Percentiles rank a stretch among this genome's conserved stretches.
Evolutionary conservation across 495 filamentous ascomycete species (phyloP).

Genomic region (Neurospora sp.): DNA sequence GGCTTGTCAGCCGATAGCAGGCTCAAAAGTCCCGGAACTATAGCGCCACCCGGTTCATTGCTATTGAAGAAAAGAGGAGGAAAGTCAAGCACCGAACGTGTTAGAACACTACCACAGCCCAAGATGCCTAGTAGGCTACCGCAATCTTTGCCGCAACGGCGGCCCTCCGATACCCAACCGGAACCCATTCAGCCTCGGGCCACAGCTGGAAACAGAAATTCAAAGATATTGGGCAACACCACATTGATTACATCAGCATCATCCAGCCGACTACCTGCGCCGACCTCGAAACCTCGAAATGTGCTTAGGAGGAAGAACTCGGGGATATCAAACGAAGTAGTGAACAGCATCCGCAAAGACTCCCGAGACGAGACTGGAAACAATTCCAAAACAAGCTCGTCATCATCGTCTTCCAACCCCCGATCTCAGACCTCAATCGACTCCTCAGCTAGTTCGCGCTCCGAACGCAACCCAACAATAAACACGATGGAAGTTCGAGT

Average conservation of each 20-base stretch:
- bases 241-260: constrained; percentile 1
- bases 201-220: constrained; percentile 9
- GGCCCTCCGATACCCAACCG: constrained; percentile 14
- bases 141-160: constrained; percentile 19
- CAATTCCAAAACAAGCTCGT: constrained; percentile 16
- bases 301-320: constrained; percentile 39
- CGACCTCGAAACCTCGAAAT: constrained; percentile 23
- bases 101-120: constrained; percentile 21
- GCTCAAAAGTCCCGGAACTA: constrained; percentile 5
- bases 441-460: constrained; percentile 10
- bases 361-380: constrained; percentile 22
- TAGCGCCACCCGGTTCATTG: constrained; percentile 4
- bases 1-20: constrained; percentile 12
- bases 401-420: constrained; percentile 26
- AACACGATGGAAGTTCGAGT: constrained; percentile 29
- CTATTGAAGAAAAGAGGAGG: constrained; percentile 9
- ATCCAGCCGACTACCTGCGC: constrained; percentile 12
- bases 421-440: constrained; percentile 24
- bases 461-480: constrained; percentile 28
- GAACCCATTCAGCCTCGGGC: constrained; percentile 21
- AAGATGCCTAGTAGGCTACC: constrained; percentile 27
- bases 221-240: constrained; percentile 5
- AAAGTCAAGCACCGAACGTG: constrained; percentile 15
- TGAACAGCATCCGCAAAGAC: constrained; percentile 16
- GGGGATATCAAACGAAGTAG: constrained; percentile 28